Evolutionary conservation across 2,329 filamentous ascomycete species (phyloP).

Genomic region (Neonectria coccinea): DNA sequence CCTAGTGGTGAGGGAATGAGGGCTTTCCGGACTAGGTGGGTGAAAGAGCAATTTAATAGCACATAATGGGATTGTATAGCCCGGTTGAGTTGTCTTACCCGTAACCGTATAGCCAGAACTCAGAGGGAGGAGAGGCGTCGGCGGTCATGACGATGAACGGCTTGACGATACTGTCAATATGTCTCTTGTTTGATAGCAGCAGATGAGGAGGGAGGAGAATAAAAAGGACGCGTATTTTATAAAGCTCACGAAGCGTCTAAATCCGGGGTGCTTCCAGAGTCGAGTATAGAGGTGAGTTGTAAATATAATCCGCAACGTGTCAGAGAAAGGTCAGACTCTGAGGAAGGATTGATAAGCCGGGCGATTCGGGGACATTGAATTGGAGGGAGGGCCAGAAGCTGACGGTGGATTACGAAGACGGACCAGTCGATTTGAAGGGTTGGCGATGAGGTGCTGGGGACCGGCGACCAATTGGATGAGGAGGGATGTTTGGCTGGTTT

Average conservation of each 20-base stretch:
- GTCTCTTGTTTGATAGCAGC: conserved; percentile 5
- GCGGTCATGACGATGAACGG: conserved; percentile 51
- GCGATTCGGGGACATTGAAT: not conserved
- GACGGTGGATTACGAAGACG: not conserved
- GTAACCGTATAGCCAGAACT: conserved; percentile 98
- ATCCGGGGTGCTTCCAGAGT: not conserved
- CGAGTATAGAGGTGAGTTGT: conserved; percentile 1
- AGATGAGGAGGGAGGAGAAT: not conserved
- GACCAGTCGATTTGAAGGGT: conserved; percentile 5
- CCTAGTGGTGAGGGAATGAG: conserved; percentile 6
- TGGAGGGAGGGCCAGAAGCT: not conserved
- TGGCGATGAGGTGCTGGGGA: conserved; percentile 27
- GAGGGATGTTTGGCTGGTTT: not conserved
- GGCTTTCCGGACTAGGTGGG: conserved; percentile 6
- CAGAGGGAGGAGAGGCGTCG: conserved; percentile 56
- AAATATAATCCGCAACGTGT: not conserved
- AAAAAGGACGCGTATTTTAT: not conserved
- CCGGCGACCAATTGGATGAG: conserved; percentile 11
- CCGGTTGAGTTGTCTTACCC: conserved; percentile 68
- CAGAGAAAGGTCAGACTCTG: not conserved
- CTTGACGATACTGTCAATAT: conserved; percentile 33
- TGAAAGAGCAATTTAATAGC: conserved; percentile 4
- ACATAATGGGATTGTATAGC: conserved; percentile 1
- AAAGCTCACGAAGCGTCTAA: not conserved
- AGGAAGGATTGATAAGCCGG: conserved; percentile 1